Evolutionary conservation across 75 land plant species (phyloP), one percentile per base, ranked within the genome.

Genomic region (Larix kaempferi): DNA sequence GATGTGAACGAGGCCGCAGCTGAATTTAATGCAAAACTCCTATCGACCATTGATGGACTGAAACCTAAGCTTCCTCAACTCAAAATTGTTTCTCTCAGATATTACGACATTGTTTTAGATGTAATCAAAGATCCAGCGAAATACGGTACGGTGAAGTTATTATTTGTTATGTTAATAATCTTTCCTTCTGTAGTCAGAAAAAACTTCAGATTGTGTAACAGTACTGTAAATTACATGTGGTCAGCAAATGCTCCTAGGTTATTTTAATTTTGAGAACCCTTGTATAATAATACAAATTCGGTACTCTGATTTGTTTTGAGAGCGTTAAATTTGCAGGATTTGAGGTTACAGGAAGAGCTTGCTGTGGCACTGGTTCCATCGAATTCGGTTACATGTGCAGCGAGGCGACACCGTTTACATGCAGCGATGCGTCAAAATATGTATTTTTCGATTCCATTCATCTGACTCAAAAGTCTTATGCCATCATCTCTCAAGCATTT

Each of bases 371-470:
- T 16, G 81, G 85, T 27, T 2, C n/a, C 4, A 22, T 82, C 5
- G 87, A 85, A 57, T 33, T 63, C 10, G 82, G 71, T 6, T 55
- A 60, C 64, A 12, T 73, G 27, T 84, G 85, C 82, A 80, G 76
- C 66, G 15, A 23, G 41, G 13, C 5, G 2, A 26, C 74, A 1
- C 15, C 58, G 21, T 64, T 74, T 15, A 73, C 76, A 22, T 84
- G 82, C 63, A 23, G 5, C 7, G 71, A 84, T 54, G 79, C 79
- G 41, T 67, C 61, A 21, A 26, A 76, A 6, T 84, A 76, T 56
- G 56, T 84, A 23, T 84, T 80, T 74, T 84, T 76, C 54, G 85
- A 84, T 67, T 71, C 78, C 62, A 75, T 80, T 74, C 85, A 84
- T 80, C 85, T 83, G 52, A 6, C 69, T 14, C 59, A 71, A 57